Base-by-base conservation (phyloP, 2,329 filamentous ascomycete species). In the Daldinia sp. region DNA sequence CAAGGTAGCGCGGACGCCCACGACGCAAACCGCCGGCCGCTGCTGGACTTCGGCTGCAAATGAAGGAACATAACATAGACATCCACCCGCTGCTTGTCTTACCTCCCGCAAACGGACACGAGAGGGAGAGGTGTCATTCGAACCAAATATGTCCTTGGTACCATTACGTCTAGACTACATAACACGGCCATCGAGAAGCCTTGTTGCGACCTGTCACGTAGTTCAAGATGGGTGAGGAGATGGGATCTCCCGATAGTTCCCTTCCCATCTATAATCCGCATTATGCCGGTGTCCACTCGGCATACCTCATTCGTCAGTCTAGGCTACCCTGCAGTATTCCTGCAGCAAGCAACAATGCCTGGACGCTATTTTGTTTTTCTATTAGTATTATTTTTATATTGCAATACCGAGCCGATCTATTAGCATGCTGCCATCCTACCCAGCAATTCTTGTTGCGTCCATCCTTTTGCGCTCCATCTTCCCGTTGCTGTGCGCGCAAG, bases 101-200 rank as follows among this genome's bases (percentile, higher is more conserved):
- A 73, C 69, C 63, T 73, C 69, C 69, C 67, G 61, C 65, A 70
- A 66, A 60, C 56, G 63, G 69, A 72, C 69, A 72, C 71, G 71
- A 72, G 61, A 67, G 59, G 53, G 39, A 65, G 35, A 65, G 28
- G 66, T 68, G 56, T 48, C 59, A 63, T 69, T 39, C 26, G 54
- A 60, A 53, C 28, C 61, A 66, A 53, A 53, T 53, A 58, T 61
- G 35, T 64, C 26, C 35, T 60, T 33, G 59, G 55, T 65, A 57
- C 58, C 54, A 63, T 66, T 46, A 20, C 56, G 54, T 62, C 46
- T 60, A 54, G 54, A 65, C 62, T 28, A 37, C 39, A 60, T 33
- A 60, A 60, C 65, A 61, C 53, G 39, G 33, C 57, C 37, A 20
- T 20, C 33, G 53, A 37, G 41, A 68, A 42, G 39, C 53, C 61